Evolutionary conservation across 352 stramenopile species (phyloP).

Genomic region (Globisporangium spiculum): DNA sequence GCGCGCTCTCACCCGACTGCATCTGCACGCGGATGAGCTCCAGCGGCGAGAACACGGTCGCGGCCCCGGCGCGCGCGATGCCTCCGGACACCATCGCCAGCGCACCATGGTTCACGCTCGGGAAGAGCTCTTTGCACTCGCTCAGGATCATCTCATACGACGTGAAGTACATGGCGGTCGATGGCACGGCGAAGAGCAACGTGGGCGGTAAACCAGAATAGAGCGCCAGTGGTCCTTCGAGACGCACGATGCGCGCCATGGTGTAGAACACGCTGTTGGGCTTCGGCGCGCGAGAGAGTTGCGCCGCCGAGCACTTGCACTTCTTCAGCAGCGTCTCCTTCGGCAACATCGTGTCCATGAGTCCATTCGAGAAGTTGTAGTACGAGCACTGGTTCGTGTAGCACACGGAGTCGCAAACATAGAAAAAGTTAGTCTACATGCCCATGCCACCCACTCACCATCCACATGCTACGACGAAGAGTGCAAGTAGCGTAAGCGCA

Average conservation of each 20-base stretch:
- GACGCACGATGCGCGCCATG: slow-evolving; percentile 60
- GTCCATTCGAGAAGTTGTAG: slow-evolving; percentile 75
- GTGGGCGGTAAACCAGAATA: slow-evolving; percentile 87
- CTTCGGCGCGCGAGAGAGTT: slow-evolving; percentile 39
- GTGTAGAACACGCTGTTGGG: slow-evolving; percentile 55
- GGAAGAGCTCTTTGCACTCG: slow-evolving; percentile 33
- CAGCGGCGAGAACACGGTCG: slow-evolving; percentile 79
- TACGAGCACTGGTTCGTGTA: slow-evolving; percentile 42
- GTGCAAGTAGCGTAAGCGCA: slow-evolving; percentile 10
- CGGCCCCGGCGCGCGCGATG: slow-evolving; percentile 44
- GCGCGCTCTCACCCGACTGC: slow-evolving; percentile 59
- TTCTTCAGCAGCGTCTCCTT: slow-evolving; percentile 53
- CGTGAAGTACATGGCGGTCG: slow-evolving; percentile 93
- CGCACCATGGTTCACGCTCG: slow-evolving; percentile 33
- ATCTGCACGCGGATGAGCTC: slow-evolving; percentile 88
- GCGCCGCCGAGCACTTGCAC: slow-evolving; percentile 47
- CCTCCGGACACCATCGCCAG: slow-evolving; percentile 52
- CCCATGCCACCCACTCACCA: not conserved
- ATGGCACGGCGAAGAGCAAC: slow-evolving; percentile 90
- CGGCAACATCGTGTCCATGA: slow-evolving; percentile 81
- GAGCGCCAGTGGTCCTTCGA: slow-evolving; percentile 60
- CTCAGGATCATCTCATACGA: slow-evolving; percentile 85
- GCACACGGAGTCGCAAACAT: not conserved
- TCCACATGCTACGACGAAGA: not conserved
- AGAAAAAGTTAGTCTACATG: not conserved